Base-by-base conservation (phyloP, 2,329 filamentous ascomycete species). In the Calonectria hawksworthii region DNA sequence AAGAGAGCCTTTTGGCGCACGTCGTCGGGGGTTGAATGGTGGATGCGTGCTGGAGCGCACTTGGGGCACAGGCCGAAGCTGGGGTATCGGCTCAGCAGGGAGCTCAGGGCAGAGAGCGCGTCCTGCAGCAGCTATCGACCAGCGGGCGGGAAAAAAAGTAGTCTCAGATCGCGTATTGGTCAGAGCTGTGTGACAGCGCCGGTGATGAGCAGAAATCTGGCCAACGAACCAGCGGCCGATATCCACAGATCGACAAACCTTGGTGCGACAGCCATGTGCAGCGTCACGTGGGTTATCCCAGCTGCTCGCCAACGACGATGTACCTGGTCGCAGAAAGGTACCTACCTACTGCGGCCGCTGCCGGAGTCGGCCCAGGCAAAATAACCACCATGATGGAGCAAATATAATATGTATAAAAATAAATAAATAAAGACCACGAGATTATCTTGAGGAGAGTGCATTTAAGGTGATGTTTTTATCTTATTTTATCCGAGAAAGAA, bases 91-190 rank as follows among this genome's bases (percentile, higher is more conserved):
- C 51, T n/a, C 36, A 32, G 16, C 32, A 28, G 56, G 51, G 66
- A 47, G 38, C 51, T 68, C 66, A 50, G 47, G 32, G 50, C 54
- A 63, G 30, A 32, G 41, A 61, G 63, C 28, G 70, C 63, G 66
- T 59, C 68, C 68, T 71, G 68, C 70, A 38, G 75, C 76, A 77
- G 73, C 79, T 76, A 78, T 72, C 72, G 73, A 74, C 71, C 51
- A 72, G 47, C 41, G 50, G 56, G 56, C 56, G 34, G 61, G 61
- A 65, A 52, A 75, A 75, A 71, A 69, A 66, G 61, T 34, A 71
- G 73, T 71, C 74, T 76, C 64, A 41, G 75, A 66, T 73, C 76
- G 74, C 67, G 72, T 67, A 80, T 80, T 80, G 77, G 76, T 63
- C 68, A 34, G 51, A 36, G 51, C 61, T 52, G 65, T 79, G 78